Base-by-base conservation (phyloP, 305 asterid genomes). In the Plantago coronopus region DNA sequence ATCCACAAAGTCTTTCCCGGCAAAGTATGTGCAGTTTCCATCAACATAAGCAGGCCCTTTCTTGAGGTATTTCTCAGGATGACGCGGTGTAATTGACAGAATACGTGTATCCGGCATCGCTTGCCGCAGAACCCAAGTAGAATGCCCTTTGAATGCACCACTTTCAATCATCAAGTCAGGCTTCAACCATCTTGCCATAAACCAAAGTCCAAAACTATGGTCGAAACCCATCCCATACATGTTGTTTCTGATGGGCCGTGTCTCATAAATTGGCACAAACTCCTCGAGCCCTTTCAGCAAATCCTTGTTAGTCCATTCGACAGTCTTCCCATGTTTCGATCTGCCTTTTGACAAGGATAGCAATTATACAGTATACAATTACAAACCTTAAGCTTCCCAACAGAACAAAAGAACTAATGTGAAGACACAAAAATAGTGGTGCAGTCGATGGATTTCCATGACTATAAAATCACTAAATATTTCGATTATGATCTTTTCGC, bases 171-270 rank as follows among this genome's bases (percentile, higher is more conserved):
- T 88, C 76, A 88, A 69, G 61, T 79, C 93, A 3, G 95, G 98
- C 74, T 83, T 79, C 74, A 91, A 73, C 96, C 95, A 88, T 57
- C 78, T 74, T 3, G 95, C 69, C 17, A 91, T 83, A 74, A 88
- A 91, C 98, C 98, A 88, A 57, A 91, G 96, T 55, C 98, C 98
- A 60, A 91, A 91, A 70, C 98, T 91, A 69, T 86, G 98, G 71
- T 91, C 98, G 62, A 91, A 84, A 61, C 96, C 96, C 98, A 91
- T 91, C 54, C 96, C 98, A 63, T 77, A 81, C 95, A 84, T 79
- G 72, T 88, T 91, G 72, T 91, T 88, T 74, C 79, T 81, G 46
- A 91, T 91, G 20, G 96, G 98, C 14, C 98, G 81, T 40, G 85
- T 81, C 78, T 86, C 91, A 61, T 88, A 91, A 58, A 88, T 81